These are phyloP conservation scores for Chalaropsis ovoidea DNA, from an alignment of 2,329 filamentous ascomycete genomes.

Conservation along the genomic window DNA sequence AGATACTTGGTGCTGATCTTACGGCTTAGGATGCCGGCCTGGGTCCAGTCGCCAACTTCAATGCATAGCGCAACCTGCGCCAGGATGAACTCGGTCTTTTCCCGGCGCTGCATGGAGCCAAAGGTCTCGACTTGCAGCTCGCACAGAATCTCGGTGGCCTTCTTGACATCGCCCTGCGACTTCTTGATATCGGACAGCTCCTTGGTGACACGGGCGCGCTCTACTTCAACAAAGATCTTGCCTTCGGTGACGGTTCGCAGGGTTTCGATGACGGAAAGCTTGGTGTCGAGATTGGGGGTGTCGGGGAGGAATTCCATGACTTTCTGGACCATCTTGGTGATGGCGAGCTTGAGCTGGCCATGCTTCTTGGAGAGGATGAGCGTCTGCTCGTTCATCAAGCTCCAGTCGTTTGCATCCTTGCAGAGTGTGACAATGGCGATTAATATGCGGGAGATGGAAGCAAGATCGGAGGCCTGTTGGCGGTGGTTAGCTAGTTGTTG, in stretches of 20 bases:
- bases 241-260: constrained; percentile 93
- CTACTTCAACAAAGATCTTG: constrained; percentile 99
- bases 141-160: constrained; percentile 85
- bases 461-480: constrained; percentile 80
- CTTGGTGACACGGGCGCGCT: constrained; percentile 87
- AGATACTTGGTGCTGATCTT: constrained; percentile 97
- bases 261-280: constrained; percentile 89
- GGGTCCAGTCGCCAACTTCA: constrained; percentile 89
- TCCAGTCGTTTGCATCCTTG: constrained; percentile 89
- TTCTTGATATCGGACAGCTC: constrained; percentile 98
- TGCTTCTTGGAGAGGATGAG: constrained; percentile 97
- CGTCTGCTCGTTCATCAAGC: constrained; percentile 90
- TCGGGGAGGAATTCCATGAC: constrained; percentile 87
- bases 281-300: constrained; percentile 74
- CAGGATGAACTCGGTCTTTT: constrained; percentile 98
- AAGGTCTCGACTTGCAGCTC: constrained; percentile 98
- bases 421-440: constrained; percentile 85
- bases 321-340: constrained; percentile 96
- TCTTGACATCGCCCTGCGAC: constrained; percentile 79
- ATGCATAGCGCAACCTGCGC: constrained; percentile 93
- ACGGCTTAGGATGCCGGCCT: constrained; percentile 82
- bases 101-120: constrained; percentile 89
- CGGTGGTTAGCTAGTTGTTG: constrained; percentile 28
- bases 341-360: constrained; percentile 97
- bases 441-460: constrained; percentile 83